Conservation (phyloP, 2,329 filamentous ascomycete genomes). For the Pyricularia sp. region DNA sequence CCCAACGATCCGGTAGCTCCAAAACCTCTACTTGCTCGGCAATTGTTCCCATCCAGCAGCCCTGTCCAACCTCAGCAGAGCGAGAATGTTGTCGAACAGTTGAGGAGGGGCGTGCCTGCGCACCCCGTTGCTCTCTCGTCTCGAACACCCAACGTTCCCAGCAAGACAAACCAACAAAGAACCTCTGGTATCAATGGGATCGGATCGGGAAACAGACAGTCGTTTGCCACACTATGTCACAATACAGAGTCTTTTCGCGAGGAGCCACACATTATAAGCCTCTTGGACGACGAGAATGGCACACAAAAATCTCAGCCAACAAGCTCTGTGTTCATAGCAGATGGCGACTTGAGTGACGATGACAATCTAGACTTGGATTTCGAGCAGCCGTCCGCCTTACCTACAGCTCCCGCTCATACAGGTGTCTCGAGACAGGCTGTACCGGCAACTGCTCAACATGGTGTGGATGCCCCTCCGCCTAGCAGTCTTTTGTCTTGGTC, state of each 20-base stretch:
- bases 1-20: background rate
- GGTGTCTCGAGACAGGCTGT: conserved; percentile 8
- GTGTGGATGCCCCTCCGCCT: conserved; percentile 14
- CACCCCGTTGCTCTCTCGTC: conserved; percentile 15
- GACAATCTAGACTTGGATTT: conserved; percentile 59
- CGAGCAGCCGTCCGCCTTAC: conserved; percentile 43
- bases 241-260: conserved; percentile 37
- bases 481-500: conserved; percentile 52
- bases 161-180: conserved; percentile 1
- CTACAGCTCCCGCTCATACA: conserved; percentile 13
- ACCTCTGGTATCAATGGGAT: background rate
- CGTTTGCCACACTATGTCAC: conserved; percentile 28
- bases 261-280: conserved; percentile 21
- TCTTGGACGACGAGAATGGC: conserved; percentile 15
- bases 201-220: conserved; percentile 10
- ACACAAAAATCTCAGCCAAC: conserved; percentile 10
- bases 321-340: conserved; percentile 47
- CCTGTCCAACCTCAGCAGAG: conserved; percentile 22
- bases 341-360: conserved; percentile 82
- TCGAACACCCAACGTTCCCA: conserved; percentile 21
- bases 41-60: conserved; percentile 45
- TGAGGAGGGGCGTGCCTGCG: conserved; percentile 23
- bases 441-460: conserved; percentile 9
- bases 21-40: conserved; percentile 29
- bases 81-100: conserved; percentile 34